Evolutionary conservation across 2,329 filamentous ascomycete species (phyloP).

Genomic region (Escovopsis weberi): DNA sequence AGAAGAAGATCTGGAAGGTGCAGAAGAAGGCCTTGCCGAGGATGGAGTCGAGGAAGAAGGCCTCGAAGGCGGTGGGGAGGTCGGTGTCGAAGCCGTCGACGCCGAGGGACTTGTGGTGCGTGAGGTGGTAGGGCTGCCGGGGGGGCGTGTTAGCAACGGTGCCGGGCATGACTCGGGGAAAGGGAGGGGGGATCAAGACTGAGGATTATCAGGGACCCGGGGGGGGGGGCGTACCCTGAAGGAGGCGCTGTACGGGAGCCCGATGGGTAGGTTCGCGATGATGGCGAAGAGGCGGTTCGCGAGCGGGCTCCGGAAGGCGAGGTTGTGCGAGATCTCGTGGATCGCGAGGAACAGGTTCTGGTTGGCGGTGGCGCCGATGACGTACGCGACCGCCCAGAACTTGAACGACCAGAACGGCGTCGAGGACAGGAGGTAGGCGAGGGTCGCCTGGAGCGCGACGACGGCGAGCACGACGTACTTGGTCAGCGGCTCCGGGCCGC

Average conservation of each 20-base stretch:
- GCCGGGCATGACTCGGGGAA: too few relatives aligned
- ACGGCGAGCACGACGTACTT: conserved; percentile 84
- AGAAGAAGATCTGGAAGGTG: conserved; percentile 98
- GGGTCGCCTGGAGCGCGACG: conserved; percentile 64
- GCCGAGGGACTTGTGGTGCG: conserved; percentile 95
- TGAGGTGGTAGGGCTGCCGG: conserved; percentile 78
- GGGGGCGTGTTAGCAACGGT: background rate
- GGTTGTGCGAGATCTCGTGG: conserved; percentile 96
- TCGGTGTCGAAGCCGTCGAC: conserved; percentile 95
- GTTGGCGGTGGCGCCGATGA: conserved; percentile 88
- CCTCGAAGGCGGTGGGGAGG: conserved; percentile 82
- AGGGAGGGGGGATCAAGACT: too few relatives aligned
- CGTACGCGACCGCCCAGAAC: conserved; percentile 78
- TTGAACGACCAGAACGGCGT: conserved; percentile 68
- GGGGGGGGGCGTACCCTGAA: conserved; percentile 55
- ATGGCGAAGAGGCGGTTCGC: conserved; percentile 81
- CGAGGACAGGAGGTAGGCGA: conserved; percentile 63
- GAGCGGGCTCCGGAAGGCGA: conserved; percentile 70
- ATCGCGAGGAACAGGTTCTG: conserved; percentile 98
- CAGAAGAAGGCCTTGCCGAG: conserved; percentile 97
- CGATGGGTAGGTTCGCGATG: conserved; percentile 90
- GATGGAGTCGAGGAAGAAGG: conserved; percentile 84
- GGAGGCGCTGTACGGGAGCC: conserved; percentile 86
- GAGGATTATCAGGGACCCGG: background rate
- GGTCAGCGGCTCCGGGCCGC: conserved; percentile 86